A percentile compares a stretch with the other conserved stretches of the same genome.
These are phyloP conservation scores for Camellia granthamiana DNA, from an alignment of 148 eudicot genomes.

Conservation along the genomic window DNA sequence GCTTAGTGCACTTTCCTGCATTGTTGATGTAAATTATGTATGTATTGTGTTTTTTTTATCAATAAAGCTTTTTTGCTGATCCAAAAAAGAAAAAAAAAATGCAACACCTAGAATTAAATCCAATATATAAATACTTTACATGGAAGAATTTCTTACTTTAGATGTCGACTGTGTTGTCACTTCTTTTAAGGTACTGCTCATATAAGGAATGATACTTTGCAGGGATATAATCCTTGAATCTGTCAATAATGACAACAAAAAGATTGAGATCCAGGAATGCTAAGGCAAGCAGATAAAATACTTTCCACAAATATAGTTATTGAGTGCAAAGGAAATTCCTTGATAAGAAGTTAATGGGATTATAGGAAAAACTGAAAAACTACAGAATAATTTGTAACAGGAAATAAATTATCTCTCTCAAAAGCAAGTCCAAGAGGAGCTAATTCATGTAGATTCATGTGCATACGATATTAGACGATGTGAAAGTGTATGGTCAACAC, in stretches of 20 bases:
- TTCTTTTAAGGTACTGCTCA: constrained; percentile 47
- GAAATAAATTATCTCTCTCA: not conserved
- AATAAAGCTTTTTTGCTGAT: too few relatives aligned
- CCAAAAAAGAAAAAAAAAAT: not conserved
- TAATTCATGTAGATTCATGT: too few relatives aligned
- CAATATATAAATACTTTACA: not conserved
- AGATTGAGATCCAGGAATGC: too few relatives aligned
- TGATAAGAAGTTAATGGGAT: not conserved
- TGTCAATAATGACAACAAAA: constrained; percentile 30
- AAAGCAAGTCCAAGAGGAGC: too few relatives aligned
- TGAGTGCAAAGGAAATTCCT: not conserved
- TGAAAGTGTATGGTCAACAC: too few relatives aligned
- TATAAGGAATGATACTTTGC: constrained; percentile 71
- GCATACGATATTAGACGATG: too few relatives aligned
- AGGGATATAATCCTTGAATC: constrained; percentile 85
- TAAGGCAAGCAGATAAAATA: too few relatives aligned
- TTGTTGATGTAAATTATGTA: too few relatives aligned
- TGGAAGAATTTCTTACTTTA: constrained; percentile 12
- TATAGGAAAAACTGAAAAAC: not conserved
- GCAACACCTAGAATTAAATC: not conserved
- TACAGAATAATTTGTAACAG: not conserved
- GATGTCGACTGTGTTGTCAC: constrained; percentile 19
- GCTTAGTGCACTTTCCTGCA: too few relatives aligned
- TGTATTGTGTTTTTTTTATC: too few relatives aligned
- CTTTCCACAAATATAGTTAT: not conserved